These are phyloP conservation scores for Xylaria sp. DNA, from an alignment of 2,329 filamentous ascomycete genomes.

Conservation along the genomic window DNA sequence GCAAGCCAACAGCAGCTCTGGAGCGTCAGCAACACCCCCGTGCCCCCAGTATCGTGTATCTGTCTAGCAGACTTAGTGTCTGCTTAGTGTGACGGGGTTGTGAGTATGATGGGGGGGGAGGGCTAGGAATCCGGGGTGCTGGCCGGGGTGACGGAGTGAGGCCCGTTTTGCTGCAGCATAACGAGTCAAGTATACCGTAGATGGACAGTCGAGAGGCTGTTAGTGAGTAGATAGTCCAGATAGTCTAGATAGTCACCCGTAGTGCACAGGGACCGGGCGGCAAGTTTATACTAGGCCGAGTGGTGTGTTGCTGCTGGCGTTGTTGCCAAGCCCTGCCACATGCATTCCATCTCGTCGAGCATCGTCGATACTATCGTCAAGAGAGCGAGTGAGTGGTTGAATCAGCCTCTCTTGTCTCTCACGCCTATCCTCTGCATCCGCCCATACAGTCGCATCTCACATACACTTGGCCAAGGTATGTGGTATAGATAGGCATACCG, in stretches of 20 bases:
- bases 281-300: constrained; percentile 15
- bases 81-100: constrained; percentile 25
- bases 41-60: constrained; percentile 27
- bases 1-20: neutral
- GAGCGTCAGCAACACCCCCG: constrained; percentile 22
- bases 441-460: constrained; percentile 5
- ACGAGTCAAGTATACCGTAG: neutral
- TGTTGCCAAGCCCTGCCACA: constrained; percentile 36
- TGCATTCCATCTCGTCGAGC: constrained; percentile 35
- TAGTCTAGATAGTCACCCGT: neutral
- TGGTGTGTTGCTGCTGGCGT: constrained; percentile 12
- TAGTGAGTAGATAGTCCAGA: neutral
- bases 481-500: constrained; percentile 17
- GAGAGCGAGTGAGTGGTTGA: neutral
- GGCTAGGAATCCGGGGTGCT: constrained; percentile 37
- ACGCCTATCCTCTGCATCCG: neutral
- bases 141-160: constrained; percentile 29
- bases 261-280: constrained; percentile 4
- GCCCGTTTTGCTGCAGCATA: constrained; percentile 13
- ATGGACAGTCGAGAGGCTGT: neutral
- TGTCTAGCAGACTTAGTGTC: constrained; percentile 23
- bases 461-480: neutral
- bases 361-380: constrained; percentile 6
- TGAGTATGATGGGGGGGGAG: constrained; percentile 11
- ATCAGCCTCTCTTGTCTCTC: constrained; percentile 6